phyloP scores from a whole-genome alignment of 352 stramenopile genomes.

The Globisporangium perplexum region DNA sequence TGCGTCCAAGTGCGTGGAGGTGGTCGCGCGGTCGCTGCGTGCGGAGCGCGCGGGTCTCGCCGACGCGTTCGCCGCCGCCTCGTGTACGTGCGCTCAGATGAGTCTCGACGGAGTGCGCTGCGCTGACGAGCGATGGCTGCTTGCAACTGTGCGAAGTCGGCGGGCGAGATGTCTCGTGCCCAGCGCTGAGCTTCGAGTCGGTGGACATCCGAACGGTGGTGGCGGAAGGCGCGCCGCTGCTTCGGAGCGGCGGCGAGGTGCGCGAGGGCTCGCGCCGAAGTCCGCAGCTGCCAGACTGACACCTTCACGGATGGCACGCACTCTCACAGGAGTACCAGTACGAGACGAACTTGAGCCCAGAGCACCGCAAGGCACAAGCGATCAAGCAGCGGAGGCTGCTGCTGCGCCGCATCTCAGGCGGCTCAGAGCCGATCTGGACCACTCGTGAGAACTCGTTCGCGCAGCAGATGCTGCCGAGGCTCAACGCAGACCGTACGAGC shows the following conservation, averaged over 20 bases:
- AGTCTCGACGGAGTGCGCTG: background rate
- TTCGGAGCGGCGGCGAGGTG: constrained; percentile 76
- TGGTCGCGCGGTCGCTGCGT: constrained; percentile 41
- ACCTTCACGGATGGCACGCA: too few relatives aligned
- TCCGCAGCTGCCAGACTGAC: background rate
- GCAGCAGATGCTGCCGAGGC: constrained; percentile 51
- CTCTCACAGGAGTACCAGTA: constrained; percentile 66
- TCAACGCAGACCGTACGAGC: constrained; percentile 57
- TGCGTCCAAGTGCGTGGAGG: constrained; percentile 50
- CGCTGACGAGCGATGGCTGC: background rate
- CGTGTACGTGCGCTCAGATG: constrained; percentile 25
- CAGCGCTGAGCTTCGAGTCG: constrained; percentile 40
- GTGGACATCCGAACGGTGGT: constrained; percentile 60
- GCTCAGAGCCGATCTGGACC: constrained; percentile 46
- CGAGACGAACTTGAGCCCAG: constrained; percentile 43
- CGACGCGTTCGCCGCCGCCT: constrained; percentile 34
- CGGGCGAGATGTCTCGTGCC: constrained; percentile 27
- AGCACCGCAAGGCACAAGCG: constrained; percentile 42
- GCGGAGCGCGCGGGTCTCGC: constrained; percentile 18
- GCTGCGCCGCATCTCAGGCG: constrained; percentile 57
- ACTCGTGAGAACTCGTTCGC: constrained; percentile 54
- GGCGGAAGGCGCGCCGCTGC: constrained; percentile 47
- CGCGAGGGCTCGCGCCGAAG: background rate
- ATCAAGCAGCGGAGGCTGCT: constrained; percentile 64
- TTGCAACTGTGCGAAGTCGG: constrained; percentile 25